These are phyloP conservation scores for Neospora caninum DNA, from an alignment of 169 alveolate species.

Conservation along the genomic window DNA sequence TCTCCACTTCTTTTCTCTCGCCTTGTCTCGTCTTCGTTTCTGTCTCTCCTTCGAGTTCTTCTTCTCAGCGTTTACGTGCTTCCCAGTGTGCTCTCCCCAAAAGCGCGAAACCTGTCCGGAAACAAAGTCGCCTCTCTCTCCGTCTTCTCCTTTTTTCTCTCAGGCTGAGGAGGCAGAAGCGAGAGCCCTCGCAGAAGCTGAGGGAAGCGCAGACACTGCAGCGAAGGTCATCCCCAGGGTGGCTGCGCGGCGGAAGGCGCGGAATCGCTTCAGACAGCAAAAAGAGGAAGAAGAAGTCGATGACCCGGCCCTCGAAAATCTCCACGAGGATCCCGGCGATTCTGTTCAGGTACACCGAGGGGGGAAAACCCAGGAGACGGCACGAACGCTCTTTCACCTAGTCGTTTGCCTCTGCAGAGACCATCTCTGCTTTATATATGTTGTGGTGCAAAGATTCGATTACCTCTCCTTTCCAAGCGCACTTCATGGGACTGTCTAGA, in stretches of 20 bases:
- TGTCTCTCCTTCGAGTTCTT: too few relatives aligned
- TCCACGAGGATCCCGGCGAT: conserved; percentile 8
- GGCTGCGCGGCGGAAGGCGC: neutral
- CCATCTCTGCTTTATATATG: too few relatives aligned
- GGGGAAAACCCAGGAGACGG: conserved; percentile 14
- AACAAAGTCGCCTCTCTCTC: too few relatives aligned
- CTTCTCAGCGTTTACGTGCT: too few relatives aligned
- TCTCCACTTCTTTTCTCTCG: too few relatives aligned
- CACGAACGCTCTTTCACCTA: too few relatives aligned
- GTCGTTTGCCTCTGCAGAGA: too few relatives aligned
- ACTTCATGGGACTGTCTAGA: too few relatives aligned
- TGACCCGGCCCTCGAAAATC: conserved; percentile 38
- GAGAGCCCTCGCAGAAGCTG: neutral
- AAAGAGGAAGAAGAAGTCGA: conserved; percentile 43
- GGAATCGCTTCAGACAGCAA: neutral
- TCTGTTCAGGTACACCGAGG: neutral
- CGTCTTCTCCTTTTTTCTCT: neutral
- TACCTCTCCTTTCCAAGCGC: too few relatives aligned
- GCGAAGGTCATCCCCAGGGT: neutral
- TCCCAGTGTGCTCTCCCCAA: too few relatives aligned
- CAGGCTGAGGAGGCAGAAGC: neutral
- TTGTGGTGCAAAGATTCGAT: too few relatives aligned
- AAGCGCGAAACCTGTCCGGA: too few relatives aligned
- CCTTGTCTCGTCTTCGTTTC: neutral
- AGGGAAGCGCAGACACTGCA: neutral